phyloP scores from a whole-genome alignment of 2,329 filamentous ascomycete species.

The Aspergillus flavus region DNA sequence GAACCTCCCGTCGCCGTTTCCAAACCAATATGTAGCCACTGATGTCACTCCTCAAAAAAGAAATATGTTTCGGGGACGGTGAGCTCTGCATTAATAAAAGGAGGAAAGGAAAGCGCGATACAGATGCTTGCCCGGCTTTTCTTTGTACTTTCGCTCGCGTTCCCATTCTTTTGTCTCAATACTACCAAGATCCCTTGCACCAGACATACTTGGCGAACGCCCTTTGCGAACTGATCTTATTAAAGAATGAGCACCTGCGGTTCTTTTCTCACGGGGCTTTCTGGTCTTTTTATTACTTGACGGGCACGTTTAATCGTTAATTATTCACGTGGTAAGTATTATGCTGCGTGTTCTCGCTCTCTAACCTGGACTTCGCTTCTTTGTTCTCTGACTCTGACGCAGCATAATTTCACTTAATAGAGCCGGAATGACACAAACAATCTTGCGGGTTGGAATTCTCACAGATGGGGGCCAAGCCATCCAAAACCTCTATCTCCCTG shows the following conservation, averaged over 20 bases:
- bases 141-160: neutral
- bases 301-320: neutral
- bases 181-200: neutral
- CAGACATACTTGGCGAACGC: conserved; percentile 1
- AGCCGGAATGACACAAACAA: conserved; percentile 22
- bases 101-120: neutral
- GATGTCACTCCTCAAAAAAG: conserved; percentile 1
- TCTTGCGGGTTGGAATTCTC: conserved; percentile 39
- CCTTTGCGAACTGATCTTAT: neutral
- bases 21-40: conserved; percentile 4
- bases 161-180: neutral
- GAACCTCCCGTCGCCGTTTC: neutral
- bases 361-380: neutral
- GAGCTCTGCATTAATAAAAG: neutral
- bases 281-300: neutral
- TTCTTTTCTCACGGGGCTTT: neutral
- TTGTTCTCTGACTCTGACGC: neutral
- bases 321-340: neutral
- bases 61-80: neutral
- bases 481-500: conserved; percentile 58
- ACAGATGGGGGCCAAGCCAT: conserved; percentile 46
- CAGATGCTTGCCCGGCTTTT: neutral
- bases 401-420: neutral
- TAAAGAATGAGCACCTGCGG: conserved; percentile 4
- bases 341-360: neutral